These are phyloP conservation scores for Pleurozium schreberi DNA, from an alignment of 225 moss, liverwort and hornwort species.

Conservation along the genomic window DNA sequence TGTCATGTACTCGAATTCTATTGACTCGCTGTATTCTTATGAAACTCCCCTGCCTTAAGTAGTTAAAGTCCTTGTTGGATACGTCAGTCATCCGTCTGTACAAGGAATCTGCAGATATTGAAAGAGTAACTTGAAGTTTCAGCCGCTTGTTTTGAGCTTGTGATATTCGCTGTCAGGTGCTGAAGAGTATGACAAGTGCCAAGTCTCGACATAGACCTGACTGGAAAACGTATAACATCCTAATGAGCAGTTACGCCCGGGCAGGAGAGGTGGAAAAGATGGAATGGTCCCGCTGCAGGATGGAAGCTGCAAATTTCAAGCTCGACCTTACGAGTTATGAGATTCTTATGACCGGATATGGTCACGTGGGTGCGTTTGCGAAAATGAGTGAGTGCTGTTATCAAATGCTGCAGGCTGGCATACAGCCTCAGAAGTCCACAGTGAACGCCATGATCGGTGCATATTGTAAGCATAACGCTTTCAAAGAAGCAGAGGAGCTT, in stretches of 20 bases:
- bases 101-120: neutral
- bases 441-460: conserved; percentile 57
- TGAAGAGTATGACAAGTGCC: conserved; percentile 52
- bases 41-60: neutral
- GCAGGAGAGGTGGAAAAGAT: conserved; percentile 66
- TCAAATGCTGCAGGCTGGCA: conserved; percentile 39
- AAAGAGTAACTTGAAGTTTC: neutral
- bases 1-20: neutral
- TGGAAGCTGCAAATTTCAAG: conserved; percentile 33
- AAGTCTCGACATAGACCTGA: conserved; percentile 48
- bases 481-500: conserved; percentile 61
- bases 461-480: conserved; percentile 45
- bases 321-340: conserved; percentile 54
- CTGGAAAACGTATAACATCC: conserved; percentile 69
- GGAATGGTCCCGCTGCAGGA: conserved; percentile 56
- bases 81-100: neutral
- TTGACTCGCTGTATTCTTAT: neutral
- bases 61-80: neutral
- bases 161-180: conserved; percentile 16
- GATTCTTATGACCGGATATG: conserved; percentile 62
- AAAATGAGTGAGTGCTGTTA: conserved; percentile 45
- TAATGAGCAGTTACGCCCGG: conserved; percentile 73
- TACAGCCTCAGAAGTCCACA: conserved; percentile 49
- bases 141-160: neutral
- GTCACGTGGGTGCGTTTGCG: conserved; percentile 38